Conservation (phyloP, 2,329 filamentous ascomycete genomes). For the Curvularia hawaiiensis region DNA sequence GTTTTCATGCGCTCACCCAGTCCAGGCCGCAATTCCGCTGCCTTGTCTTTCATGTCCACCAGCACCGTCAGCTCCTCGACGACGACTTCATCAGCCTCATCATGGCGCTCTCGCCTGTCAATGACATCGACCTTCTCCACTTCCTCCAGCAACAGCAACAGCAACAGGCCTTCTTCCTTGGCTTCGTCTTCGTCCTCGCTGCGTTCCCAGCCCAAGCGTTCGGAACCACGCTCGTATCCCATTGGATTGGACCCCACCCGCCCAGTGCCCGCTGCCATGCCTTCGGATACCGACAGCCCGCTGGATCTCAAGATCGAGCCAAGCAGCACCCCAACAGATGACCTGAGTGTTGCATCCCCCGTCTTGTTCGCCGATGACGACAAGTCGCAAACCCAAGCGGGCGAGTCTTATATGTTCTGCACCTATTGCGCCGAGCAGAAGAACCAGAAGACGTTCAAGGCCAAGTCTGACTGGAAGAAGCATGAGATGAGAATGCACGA, state of each 20-base stretch:
- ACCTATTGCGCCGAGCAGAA: constrained; percentile 46
- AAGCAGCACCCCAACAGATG: constrained; percentile 40
- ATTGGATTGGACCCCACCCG: constrained; percentile 41
- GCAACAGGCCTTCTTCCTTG: constrained; percentile 38
- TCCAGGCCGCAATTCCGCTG: constrained; percentile 42
- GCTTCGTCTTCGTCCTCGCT: constrained; percentile 38
- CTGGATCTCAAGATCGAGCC: constrained; percentile 38
- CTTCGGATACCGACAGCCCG: constrained; percentile 41
- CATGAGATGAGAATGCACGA: constrained; percentile 49
- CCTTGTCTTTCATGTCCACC: constrained; percentile 41
- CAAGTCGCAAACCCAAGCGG: constrained; percentile 30
- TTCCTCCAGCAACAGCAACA: constrained; percentile 37
- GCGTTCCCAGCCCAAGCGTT: constrained; percentile 34
- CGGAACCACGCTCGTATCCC: constrained; percentile 45
- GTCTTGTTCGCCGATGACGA: constrained; percentile 26
- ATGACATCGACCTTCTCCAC: constrained; percentile 41
- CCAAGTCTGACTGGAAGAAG: constrained; percentile 49
- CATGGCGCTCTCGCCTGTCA: constrained; percentile 42
- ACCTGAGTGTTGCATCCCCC: constrained; percentile 38
- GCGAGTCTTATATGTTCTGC: constrained; percentile 47
- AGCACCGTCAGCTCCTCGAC: constrained; percentile 37
- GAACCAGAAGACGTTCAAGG: constrained; percentile 44
- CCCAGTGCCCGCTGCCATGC: constrained; percentile 37
- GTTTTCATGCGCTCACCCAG: constrained; percentile 24
- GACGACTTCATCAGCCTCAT: constrained; percentile 38